These are phyloP conservation scores for Crotalaria pallida DNA, from an alignment of 306 rosid species.

Conservation along the genomic window DNA sequence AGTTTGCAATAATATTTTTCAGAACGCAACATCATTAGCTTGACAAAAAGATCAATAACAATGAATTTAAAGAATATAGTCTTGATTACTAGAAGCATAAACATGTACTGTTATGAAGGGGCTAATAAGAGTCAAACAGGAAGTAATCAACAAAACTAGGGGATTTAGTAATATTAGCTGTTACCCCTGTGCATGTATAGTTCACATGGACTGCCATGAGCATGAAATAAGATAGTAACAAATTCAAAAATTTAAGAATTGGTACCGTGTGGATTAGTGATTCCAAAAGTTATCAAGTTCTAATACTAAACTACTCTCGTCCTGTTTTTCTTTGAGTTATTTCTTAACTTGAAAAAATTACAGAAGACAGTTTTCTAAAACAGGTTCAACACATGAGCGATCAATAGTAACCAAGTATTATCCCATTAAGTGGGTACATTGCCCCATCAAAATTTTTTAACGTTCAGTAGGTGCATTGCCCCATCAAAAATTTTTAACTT, in stretches of 20 bases:
- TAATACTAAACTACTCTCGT: not conserved
- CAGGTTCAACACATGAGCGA: not conserved
- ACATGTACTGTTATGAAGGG: not conserved
- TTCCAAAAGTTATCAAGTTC: not conserved
- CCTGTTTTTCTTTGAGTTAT: not conserved
- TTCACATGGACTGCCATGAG: not conserved
- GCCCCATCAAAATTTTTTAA: too few species aligned
- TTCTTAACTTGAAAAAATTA: not conserved
- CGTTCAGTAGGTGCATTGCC: too few species aligned
- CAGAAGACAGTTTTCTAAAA: not conserved
- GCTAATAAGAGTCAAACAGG: not conserved
- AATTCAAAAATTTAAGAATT: not conserved
- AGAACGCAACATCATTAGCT: not conserved
- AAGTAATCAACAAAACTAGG: not conserved
- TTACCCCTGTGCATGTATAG: not conserved
- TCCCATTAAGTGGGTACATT: not conserved
- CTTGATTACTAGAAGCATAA: not conserved
- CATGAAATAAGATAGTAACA: not conserved
- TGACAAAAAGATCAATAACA: not conserved
- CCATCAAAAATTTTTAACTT: not conserved
- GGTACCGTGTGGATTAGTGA: not conserved
- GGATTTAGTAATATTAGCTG: not conserved
- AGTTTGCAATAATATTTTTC: not conserved
- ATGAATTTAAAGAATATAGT: not conserved
- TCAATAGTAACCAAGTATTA: not conserved